Evolutionary conservation across 352 stramenopile species (phyloP).

Genomic region (Phytophthora kernoviae): DNA sequence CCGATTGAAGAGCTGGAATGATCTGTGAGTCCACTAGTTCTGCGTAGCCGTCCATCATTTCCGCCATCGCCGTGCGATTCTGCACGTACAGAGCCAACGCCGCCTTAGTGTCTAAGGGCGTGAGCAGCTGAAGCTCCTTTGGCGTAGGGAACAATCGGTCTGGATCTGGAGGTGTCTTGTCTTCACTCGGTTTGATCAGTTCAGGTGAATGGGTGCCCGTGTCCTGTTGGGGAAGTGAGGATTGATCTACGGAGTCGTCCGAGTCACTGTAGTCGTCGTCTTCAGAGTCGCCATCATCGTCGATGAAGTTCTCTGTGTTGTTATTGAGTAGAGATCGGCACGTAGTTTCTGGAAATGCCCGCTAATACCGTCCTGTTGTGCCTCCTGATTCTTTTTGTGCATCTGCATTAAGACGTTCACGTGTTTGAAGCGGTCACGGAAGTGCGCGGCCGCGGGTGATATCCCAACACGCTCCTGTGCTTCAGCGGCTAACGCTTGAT

Average conservation of each 20-base stretch:
- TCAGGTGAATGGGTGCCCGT: conserved; percentile 32
- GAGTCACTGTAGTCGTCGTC: conserved; percentile 21
- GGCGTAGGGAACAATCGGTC: conserved; percentile 52
- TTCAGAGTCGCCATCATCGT: conserved; percentile 9
- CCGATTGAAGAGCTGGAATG: conserved; percentile 41
- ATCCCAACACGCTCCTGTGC: conserved; percentile 45
- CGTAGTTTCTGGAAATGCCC: conserved; percentile 71
- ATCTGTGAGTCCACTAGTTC: conserved; percentile 65
- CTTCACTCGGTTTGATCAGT: conserved; percentile 31
- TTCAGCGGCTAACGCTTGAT: conserved; percentile 37
- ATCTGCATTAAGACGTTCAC: conserved; percentile 51
- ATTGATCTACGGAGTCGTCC: neutral
- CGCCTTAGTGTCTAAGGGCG: conserved; percentile 65
- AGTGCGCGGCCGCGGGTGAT: conserved; percentile 53
- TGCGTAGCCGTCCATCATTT: conserved; percentile 76
- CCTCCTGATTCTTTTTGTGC: conserved; percentile 33
- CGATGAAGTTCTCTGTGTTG: neutral
- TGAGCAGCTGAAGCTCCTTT: conserved; percentile 58
- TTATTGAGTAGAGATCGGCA: conserved; percentile 38
- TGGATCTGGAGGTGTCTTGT: conserved; percentile 8
- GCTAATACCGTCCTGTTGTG: conserved; percentile 55
- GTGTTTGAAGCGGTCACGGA: conserved; percentile 76
- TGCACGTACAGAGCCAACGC: conserved; percentile 60
- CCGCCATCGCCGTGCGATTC: conserved; percentile 57
- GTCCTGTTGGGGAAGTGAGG: conserved; percentile 2